Conservation (phyloP, 352 stramenopile genomes). For the Phytophthora chlamydospora region DNA sequence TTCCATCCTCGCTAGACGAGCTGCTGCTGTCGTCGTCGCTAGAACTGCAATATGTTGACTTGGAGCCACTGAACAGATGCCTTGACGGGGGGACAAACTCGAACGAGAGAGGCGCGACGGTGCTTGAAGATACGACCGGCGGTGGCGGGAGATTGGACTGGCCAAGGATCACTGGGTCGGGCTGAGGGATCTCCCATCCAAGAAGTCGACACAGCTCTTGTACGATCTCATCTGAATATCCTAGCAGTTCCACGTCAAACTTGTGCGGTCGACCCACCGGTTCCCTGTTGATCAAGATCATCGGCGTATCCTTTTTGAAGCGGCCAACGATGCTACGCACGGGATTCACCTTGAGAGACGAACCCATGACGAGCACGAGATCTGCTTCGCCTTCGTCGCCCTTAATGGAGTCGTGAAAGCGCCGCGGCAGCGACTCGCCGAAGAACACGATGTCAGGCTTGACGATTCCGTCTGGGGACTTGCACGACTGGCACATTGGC, state of each 20-base stretch:
- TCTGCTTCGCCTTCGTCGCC: slow-evolving; percentile 89
- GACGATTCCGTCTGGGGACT: slow-evolving; percentile 88
- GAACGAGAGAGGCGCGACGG: slow-evolving; percentile 49
- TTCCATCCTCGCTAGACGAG: slow-evolving; percentile 60
- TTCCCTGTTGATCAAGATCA: slow-evolving; percentile 87
- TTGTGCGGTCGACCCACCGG: slow-evolving; percentile 81
- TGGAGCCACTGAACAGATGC: slow-evolving; percentile 78
- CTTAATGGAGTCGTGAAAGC: slow-evolving; percentile 90
- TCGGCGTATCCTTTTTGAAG: slow-evolving; percentile 81
- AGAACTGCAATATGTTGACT: slow-evolving; percentile 64
- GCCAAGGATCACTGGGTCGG: slow-evolving; percentile 65
- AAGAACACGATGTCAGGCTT: slow-evolving; percentile 99
- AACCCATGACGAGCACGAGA: slow-evolving; percentile 99
- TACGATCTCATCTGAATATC: slow-evolving; percentile 87
- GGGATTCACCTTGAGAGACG: slow-evolving; percentile 97
- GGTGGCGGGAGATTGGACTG: slow-evolving; percentile 61
- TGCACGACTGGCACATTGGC: slow-evolving; percentile 79
- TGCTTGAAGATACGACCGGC: slow-evolving; percentile 22
- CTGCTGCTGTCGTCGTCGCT: slow-evolving; percentile 61
- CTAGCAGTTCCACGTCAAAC: slow-evolving; percentile 85
- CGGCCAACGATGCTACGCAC: slow-evolving; percentile 91
- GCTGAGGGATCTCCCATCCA: slow-evolving; percentile 78
- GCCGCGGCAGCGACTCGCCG: slow-evolving; percentile 92
- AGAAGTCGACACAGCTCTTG: slow-evolving; percentile 79
- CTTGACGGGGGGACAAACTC: slow-evolving; percentile 75